These are phyloP conservation scores for Mucor mucedo DNA, from an alignment of 371 early-diverging fungal genomes.

Conservation along the genomic window DNA sequence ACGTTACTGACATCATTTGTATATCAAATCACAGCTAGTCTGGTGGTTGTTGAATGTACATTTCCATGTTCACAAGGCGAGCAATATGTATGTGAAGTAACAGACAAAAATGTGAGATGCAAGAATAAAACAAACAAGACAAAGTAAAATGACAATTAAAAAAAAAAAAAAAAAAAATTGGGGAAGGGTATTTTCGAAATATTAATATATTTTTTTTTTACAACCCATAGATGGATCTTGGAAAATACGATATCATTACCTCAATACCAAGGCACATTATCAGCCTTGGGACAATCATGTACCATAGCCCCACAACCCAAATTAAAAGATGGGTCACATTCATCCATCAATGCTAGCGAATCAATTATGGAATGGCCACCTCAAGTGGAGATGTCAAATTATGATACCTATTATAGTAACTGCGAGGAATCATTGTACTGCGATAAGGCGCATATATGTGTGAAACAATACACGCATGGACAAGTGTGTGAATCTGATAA, in stretches of 20 bases:
- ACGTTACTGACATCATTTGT: conserved; percentile 7
- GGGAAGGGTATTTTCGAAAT: no score
- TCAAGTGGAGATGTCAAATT: neutral
- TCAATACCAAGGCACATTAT: conserved; percentile 13
- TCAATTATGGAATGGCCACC: conserved; percentile 23
- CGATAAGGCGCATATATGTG: conserved; percentile 12
- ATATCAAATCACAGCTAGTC: neutral
- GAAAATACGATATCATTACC: conserved; percentile 22
- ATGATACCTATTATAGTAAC: conserved; percentile 21
- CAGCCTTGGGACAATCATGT: conserved; percentile 11
- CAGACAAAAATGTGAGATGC: conserved; percentile 10
- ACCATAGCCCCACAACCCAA: conserved; percentile 9
- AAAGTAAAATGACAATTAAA: conserved; percentile 5
- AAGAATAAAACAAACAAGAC: conserved; percentile 12
- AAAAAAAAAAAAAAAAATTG: conserved; percentile 3
- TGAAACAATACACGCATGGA: conserved; percentile 4
- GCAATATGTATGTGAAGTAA: conserved; percentile 18
- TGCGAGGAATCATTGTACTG: conserved; percentile 16
- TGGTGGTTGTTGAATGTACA: conserved; percentile 25
- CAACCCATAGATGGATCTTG: conserved; percentile 23
- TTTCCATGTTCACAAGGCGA: conserved; percentile 19
- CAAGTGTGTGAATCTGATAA: conserved; percentile 22
- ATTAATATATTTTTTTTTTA: neutral
- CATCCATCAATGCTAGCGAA: conserved; percentile 18
- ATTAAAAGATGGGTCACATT: conserved; percentile 8